Percentiles rank a stretch among this genome's conserved stretches.
These are phyloP conservation scores for Apiosordaria backusii DNA, from an alignment of 495 filamentous ascomycete species.

Conservation along the genomic window DNA sequence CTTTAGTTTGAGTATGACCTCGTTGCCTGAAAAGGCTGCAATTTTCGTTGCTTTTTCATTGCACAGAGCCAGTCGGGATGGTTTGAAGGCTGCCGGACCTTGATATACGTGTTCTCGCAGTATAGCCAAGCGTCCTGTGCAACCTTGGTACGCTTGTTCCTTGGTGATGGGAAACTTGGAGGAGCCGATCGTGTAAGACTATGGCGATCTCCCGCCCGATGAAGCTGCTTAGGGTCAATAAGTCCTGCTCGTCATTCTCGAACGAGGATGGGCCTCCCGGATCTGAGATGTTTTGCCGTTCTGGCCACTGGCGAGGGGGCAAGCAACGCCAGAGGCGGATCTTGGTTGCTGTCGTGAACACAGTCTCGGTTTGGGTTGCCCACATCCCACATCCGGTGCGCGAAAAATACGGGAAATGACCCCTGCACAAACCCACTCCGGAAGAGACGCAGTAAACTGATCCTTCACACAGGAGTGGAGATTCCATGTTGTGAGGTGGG, in stretches of 20 bases:
- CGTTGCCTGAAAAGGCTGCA: not conserved
- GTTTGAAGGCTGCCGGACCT: not conserved
- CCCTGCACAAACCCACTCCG: not conserved
- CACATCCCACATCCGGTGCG: not conserved
- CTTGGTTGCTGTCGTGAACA: not conserved
- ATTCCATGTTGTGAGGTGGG: not conserved
- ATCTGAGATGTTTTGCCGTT: no score
- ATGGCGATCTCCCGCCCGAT: not conserved
- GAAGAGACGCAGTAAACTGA: not conserved
- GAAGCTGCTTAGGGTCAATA: not conserved
- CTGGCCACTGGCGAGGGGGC: no score
- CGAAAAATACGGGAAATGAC: not conserved
- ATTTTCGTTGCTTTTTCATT: not conserved
- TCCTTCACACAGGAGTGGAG: not conserved
- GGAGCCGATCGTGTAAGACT: not conserved
- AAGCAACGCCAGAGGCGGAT: no score
- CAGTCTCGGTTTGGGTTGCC: not conserved
- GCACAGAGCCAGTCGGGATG: not conserved
- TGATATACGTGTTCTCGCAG: not conserved
- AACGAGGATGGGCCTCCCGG: not conserved
- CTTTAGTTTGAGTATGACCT: constrained; percentile 1
- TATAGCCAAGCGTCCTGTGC: not conserved
- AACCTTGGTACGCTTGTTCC: not conserved
- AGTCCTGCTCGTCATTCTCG: not conserved
- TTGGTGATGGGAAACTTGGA: not conserved